Evolutionary conservation across 1,139 yeast species (phyloP).

Genomic region (Magnusiomyces fungicola): DNA sequence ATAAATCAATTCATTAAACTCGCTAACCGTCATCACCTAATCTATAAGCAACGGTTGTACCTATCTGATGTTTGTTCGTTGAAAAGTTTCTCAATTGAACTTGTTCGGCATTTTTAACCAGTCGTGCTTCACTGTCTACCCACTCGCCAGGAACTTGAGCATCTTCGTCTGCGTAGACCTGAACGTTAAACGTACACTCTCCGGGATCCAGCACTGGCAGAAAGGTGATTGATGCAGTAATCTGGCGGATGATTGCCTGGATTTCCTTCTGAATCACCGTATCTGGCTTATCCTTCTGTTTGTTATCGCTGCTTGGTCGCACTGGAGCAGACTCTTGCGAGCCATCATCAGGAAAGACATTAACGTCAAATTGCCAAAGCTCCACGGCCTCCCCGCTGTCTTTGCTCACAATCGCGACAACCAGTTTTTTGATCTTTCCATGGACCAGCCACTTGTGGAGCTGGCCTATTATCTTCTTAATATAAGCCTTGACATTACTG

Average conservation of each 20-base stretch:
- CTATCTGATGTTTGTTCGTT: slow-evolving; percentile 65
- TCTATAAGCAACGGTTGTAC: slow-evolving; percentile 69
- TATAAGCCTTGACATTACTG: slow-evolving; percentile 67
- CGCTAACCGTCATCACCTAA: slow-evolving; percentile 20
- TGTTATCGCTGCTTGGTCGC: background rate
- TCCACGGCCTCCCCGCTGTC: slow-evolving; percentile 65
- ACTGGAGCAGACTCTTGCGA: slow-evolving; percentile 10
- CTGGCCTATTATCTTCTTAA: slow-evolving; percentile 63
- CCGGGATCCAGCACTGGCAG: slow-evolving; percentile 60
- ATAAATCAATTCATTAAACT: too few relatives aligned
- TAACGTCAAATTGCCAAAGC: slow-evolving; percentile 78
- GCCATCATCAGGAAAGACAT: slow-evolving; percentile 31
- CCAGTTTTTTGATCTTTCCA: slow-evolving; percentile 60
- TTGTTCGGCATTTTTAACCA: slow-evolving; percentile 51
- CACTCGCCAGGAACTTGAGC: slow-evolving; percentile 74
- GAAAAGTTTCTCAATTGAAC: slow-evolving; percentile 65
- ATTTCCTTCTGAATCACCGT: slow-evolving; percentile 64
- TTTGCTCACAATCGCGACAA: slow-evolving; percentile 63
- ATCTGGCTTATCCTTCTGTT: slow-evolving; percentile 28
- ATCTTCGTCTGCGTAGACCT: slow-evolving; percentile 74
- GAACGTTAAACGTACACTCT: slow-evolving; percentile 73
- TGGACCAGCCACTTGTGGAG: slow-evolving; percentile 75
- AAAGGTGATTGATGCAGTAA: slow-evolving; percentile 81
- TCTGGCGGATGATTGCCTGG: slow-evolving; percentile 79
- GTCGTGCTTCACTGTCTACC: slow-evolving; percentile 69